phyloP scores from a whole-genome alignment of 495 filamentous ascomycete species.

The Parathielavia hyrcaniae region DNA sequence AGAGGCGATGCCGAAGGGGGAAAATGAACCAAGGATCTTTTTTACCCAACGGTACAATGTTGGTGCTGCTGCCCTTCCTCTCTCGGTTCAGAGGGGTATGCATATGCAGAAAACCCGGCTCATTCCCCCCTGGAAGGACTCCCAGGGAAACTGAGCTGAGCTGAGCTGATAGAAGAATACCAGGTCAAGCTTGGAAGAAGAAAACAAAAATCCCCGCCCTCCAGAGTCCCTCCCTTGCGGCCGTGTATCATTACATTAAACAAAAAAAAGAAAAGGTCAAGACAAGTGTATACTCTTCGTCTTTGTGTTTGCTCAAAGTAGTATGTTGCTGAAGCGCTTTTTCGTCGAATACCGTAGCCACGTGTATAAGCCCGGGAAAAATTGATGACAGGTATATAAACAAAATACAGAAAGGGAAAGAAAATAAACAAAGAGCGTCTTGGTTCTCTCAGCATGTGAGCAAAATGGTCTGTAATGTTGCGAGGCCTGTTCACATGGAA shows the following conservation, averaged over 20 bases:
- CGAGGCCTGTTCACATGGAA: background rate
- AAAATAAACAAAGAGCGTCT: conserved; percentile 1
- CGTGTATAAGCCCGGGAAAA: conserved; percentile 5
- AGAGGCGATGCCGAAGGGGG: too few relatives aligned
- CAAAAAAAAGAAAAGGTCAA: conserved; percentile 6
- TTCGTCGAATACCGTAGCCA: conserved; percentile 12
- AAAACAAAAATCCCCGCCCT: background rate
- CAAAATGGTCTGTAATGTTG: background rate
- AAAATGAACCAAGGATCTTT: too few relatives aligned
- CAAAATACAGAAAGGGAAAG: background rate
- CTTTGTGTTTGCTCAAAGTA: background rate
- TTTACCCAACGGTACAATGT: too few relatives aligned
- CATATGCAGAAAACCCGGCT: background rate
- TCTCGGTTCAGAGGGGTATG: too few relatives aligned
- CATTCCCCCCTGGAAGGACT: background rate
- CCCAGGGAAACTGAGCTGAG: background rate
- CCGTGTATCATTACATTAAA: conserved; percentile 18
- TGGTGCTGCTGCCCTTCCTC: too few relatives aligned
- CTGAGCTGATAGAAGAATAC: background rate
- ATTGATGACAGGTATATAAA: background rate
- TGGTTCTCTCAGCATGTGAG: background rate
- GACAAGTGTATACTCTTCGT: conserved; percentile 1
- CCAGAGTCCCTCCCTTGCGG: background rate
- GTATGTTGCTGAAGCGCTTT: conserved; percentile 9
- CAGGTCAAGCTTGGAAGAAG: background rate